These are phyloP conservation scores for Periconia digitata DNA, from an alignment of 2,329 filamentous ascomycete species.

Conservation along the genomic window DNA sequence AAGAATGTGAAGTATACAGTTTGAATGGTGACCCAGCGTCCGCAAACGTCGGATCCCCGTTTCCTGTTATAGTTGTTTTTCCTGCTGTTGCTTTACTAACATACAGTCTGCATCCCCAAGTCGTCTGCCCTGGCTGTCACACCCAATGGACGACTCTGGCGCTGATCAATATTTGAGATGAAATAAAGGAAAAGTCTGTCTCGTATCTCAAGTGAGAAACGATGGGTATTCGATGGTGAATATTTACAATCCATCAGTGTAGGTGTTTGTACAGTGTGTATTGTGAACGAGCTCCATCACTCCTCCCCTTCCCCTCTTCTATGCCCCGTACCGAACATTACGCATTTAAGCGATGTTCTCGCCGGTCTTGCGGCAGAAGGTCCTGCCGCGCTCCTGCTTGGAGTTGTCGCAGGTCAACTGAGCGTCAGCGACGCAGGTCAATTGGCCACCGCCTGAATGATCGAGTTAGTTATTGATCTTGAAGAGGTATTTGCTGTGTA, in stretches of 20 bases:
- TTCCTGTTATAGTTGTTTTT: too few species aligned
- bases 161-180: too few species aligned
- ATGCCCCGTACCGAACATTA: neutral
- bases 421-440: conserved; percentile 31
- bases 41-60: too few species aligned
- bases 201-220: neutral
- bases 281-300: neutral
- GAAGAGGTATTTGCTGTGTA: neutral
- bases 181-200: too few species aligned
- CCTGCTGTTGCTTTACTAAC: too few species aligned
- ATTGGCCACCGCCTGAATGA: conserved; percentile 21
- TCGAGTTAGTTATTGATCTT: conserved; percentile 3
- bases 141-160: too few species aligned
- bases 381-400: conserved; percentile 25
- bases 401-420: conserved; percentile 26
- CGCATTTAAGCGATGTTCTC: conserved; percentile 2
- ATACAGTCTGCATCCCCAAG: too few species aligned
- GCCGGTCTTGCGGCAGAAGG: conserved; percentile 13
- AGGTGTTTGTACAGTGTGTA: neutral
- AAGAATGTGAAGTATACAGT: too few species aligned
- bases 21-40: too few species aligned
- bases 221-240: neutral
- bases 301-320: neutral
- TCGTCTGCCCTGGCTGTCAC: neutral
- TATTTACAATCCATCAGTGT: neutral